A percentile compares a stretch with the other conserved stretches of the same genome.
phyloP scores from a whole-genome alignment of 2,329 filamentous ascomycete species.

The Clarireedia paspali region DNA sequence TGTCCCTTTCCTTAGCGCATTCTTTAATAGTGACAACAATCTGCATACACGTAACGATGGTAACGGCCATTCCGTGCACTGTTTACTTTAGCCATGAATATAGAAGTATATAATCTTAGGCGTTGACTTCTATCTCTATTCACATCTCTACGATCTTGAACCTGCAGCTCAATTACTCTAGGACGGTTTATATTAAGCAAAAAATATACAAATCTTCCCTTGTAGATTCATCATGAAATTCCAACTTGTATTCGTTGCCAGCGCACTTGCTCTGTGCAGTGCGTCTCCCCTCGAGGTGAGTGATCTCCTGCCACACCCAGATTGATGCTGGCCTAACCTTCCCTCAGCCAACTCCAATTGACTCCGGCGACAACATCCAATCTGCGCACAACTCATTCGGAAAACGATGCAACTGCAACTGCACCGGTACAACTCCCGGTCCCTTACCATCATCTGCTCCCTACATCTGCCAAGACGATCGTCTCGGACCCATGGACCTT shows the following conservation, averaged over 20 bases:
- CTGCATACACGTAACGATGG: too few species aligned
- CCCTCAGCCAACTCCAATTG: neutral
- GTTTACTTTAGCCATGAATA: neutral
- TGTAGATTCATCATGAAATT: neutral
- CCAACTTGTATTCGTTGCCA: neutral
- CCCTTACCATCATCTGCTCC: neutral
- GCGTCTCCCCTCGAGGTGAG: constrained; percentile 2
- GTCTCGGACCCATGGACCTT: constrained; percentile 1
- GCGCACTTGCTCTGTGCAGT: constrained; percentile 1
- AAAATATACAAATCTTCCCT: too few species aligned
- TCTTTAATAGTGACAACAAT: neutral
- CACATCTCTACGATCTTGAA: too few species aligned
- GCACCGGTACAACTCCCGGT: constrained; percentile 1
- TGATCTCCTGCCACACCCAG: neutral
- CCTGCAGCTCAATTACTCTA: too few species aligned
- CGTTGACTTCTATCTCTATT: too few species aligned
- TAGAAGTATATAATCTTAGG: neutral
- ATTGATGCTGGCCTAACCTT: neutral
- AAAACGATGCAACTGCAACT: neutral
- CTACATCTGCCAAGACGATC: constrained; percentile 1
- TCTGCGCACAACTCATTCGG: neutral
- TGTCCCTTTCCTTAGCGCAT: neutral
- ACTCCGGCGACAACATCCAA: neutral
- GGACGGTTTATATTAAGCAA: too few species aligned
- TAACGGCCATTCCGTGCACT: too few species aligned